Conservation (phyloP, 164 flowering plant species). For the Protea cynaroides region DNA sequence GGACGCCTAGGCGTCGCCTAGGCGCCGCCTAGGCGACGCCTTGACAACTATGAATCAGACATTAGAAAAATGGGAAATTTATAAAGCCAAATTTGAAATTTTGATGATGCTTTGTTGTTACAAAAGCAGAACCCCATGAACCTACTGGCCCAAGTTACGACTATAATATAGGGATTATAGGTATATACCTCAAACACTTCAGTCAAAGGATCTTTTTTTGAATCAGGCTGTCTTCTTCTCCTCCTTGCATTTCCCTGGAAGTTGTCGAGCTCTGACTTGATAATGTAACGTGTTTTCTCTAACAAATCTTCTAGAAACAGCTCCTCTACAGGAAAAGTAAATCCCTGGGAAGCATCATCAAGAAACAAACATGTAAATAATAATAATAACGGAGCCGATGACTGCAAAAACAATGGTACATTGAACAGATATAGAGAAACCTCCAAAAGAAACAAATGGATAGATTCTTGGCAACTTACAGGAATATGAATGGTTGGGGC, state of each 20-base stretch:
- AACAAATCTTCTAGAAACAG: constrained; percentile 77
- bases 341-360: constrained; percentile 46
- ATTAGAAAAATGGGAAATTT: background rate
- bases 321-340: constrained; percentile 77
- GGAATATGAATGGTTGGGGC: constrained; percentile 87
- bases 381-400: too few species aligned
- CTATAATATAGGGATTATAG: background rate
- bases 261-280: constrained; percentile 56
- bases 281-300: constrained; percentile 65
- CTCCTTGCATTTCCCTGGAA: constrained; percentile 59
- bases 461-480: constrained; percentile 31
- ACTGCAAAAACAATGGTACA: background rate
- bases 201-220: constrained; percentile 65
- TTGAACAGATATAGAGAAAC: background rate
- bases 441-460: background rate
- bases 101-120: background rate
- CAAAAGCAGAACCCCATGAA: background rate
- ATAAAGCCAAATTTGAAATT: background rate
- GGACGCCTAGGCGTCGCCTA: too few species aligned
- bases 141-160: background rate
- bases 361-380: background rate
- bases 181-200: constrained; percentile 76
- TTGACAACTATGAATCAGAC: too few species aligned
- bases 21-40: too few species aligned
- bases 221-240: constrained; percentile 50